Evolutionary conservation across 2,329 filamentous ascomycete species (phyloP), one percentile per base, ranked within the genome.

Genomic region (Chaetomiaceae sp.): DNA sequence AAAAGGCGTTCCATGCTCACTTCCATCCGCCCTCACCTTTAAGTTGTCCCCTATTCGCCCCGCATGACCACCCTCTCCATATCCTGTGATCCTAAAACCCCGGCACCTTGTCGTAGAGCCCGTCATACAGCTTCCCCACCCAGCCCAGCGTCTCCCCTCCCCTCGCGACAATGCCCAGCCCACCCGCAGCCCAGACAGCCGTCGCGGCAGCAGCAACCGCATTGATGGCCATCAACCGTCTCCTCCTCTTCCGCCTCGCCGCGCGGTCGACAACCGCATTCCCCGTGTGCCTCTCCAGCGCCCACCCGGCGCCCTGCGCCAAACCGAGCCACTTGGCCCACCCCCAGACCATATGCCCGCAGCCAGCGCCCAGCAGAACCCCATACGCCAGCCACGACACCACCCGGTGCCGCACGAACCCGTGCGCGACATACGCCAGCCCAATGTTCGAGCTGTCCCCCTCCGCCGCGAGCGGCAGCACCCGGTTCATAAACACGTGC

Each of bases 381-480:
- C 74, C 64, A 67, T 95, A 96, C 1, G 86, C 85, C 1, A 78
- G 61, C 67, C 83, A 86, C n/a, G 87, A 82, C 8, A 86, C 67
- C 1, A 77, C 60, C 0, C 85, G 84, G 63, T 89, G 85, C 13
- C 81, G 78, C 27, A 87, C 84, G 65, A 96, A 94, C 2, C 89
- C 89, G 70, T 97, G 91, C 11, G 85, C 82, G 7, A 96, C 85
- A 67, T 88, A 97, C 11, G 82, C 85, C 11, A 97, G 74, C 0
- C 89, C 88, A 36, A 96, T 85, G 49, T 92, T 86, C n/a, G 89
- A 88, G 63, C 85, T 90, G 54, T 91, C 90, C 6, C 91, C 91
- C 49, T 95, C 88, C 40, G 90, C 79, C 25, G 81, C 74, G 30
- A 91, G 69, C 2, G 94, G 92, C 23, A 95, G 74, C 2, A 82